phyloP scores from a whole-genome alignment of 768 basidiomycete species.

The Tulasnella sp. region DNA sequence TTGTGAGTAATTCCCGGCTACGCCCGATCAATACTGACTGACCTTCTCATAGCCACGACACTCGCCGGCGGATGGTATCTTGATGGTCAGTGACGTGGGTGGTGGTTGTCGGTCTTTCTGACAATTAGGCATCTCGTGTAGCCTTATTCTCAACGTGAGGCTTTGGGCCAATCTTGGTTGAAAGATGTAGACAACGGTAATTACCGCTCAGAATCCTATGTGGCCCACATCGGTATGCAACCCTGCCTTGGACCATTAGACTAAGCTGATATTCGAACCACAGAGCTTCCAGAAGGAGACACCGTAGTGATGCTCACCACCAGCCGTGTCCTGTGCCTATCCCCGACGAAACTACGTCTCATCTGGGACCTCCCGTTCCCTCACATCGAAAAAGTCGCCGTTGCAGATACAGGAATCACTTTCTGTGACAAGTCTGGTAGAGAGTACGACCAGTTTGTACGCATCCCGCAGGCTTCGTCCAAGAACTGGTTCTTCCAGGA shows the following conservation, averaged over 20 bases:
- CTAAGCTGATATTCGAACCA: constrained; percentile 2
- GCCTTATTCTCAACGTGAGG: constrained; percentile 84
- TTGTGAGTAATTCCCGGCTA: constrained; percentile 36
- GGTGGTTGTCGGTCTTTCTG: neutral
- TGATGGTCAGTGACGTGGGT: constrained; percentile 49
- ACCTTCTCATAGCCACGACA: constrained; percentile 52
- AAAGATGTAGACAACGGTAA: constrained; percentile 83
- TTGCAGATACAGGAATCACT: constrained; percentile 83
- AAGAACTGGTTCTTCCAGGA: constrained; percentile 31
- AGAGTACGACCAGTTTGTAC: constrained; percentile 33
- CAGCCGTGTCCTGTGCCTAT: constrained; percentile 66
- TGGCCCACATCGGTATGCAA: constrained; percentile 77
- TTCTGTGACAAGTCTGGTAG: constrained; percentile 51
- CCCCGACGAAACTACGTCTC: constrained; percentile 69
- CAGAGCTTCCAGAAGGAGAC: constrained; percentile 69
- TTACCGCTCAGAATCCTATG: constrained; percentile 72
- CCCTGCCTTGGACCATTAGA: neutral
- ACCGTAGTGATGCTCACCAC: constrained; percentile 70
- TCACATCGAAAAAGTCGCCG: constrained; percentile 73
- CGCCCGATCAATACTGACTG: constrained; percentile 2
- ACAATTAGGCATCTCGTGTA: constrained; percentile 24
- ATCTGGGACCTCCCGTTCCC: constrained; percentile 88
- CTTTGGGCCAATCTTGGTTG: constrained; percentile 94
- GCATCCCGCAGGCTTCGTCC: constrained; percentile 26
- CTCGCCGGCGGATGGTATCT: constrained; percentile 73